Conservation (phyloP, 1,284 basidiomycete genomes). For the Microbotryum intermedium region DNA sequence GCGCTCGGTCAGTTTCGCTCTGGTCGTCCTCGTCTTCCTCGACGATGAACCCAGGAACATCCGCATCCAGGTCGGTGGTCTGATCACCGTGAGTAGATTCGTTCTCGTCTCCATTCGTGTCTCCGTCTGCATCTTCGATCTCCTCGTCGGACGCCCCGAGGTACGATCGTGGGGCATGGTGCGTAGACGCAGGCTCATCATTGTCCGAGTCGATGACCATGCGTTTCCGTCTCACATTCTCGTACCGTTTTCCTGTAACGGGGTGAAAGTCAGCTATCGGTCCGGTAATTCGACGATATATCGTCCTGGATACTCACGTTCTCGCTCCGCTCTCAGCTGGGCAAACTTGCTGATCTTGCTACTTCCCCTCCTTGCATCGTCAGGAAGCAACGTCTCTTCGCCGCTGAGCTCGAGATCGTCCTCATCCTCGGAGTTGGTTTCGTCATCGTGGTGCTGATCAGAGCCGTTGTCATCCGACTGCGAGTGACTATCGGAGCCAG, state of each 20-base stretch:
- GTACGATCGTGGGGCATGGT: neutral
- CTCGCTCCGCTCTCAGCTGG: neutral
- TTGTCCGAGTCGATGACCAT: neutral
- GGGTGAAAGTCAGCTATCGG: neutral
- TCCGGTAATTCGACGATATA: neutral
- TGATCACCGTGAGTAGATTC: neutral
- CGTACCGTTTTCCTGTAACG: neutral
- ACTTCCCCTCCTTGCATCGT: neutral
- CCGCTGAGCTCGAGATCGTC: slow-evolving; percentile 3
- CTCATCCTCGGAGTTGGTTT: slow-evolving; percentile 11
- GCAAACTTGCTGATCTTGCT: neutral
- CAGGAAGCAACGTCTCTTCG: neutral
- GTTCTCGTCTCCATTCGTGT: neutral
- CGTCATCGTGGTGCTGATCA: neutral
- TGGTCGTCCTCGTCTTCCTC: neutral
- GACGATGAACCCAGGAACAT: slow-evolving; percentile 1
- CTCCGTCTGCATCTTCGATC: slow-evolving; percentile 2
- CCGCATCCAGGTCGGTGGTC: neutral
- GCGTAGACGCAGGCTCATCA: neutral
- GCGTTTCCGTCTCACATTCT: neutral
- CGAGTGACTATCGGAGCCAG: neutral
- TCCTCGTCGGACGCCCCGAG: neutral
- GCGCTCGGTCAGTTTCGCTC: neutral
- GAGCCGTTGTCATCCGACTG: neutral
- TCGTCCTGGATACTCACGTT: neutral